phyloP scores from a whole-genome alignment of 2,329 filamentous ascomycete genomes.

The Diaporthe sp. region DNA sequence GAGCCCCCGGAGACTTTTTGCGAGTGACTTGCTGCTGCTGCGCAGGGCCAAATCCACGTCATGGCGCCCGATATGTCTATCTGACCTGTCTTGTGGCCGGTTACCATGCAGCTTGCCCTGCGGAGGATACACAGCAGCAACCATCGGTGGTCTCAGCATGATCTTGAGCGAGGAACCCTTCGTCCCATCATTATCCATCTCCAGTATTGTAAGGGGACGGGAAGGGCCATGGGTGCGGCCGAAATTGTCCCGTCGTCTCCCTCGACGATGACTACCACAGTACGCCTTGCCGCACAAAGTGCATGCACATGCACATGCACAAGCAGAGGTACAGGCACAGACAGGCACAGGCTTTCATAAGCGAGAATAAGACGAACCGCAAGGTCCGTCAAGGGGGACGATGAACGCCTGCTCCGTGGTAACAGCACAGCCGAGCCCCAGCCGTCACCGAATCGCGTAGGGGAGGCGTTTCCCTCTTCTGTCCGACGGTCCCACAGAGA shows the following conservation, averaged over 20 bases:
- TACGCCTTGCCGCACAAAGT: slow-evolving; percentile 6
- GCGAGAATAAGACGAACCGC: slow-evolving; percentile 19
- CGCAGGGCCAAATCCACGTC: slow-evolving; percentile 5
- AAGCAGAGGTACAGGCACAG: background rate
- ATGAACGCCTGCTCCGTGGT: slow-evolving; percentile 7
- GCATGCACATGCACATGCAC: background rate
- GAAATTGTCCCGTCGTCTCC: slow-evolving; percentile 16
- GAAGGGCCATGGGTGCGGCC: slow-evolving; percentile 15
- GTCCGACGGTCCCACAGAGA: slow-evolving; percentile 38
- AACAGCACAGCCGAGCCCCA: slow-evolving; percentile 22
- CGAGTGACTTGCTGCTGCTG: slow-evolving; percentile 30
- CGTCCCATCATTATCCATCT: background rate
- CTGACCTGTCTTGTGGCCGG: slow-evolving; percentile 10
- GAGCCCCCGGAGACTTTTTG: slow-evolving; percentile 13
- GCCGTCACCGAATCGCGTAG: slow-evolving; percentile 13
- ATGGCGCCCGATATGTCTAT: background rate
- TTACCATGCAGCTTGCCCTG: slow-evolving; percentile 35
- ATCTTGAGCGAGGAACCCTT: slow-evolving; percentile 26
- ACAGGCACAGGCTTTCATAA: slow-evolving; percentile 27
- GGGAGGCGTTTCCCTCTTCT: slow-evolving; percentile 7
- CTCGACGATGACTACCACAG: background rate
- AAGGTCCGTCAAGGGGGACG: background rate
- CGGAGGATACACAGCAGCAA: slow-evolving; percentile 11
- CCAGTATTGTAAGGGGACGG: background rate
- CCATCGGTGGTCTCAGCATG: slow-evolving; percentile 17